Conservation (phyloP, 768 basidiomycete genomes). For the Mycena chlorophos region DNA sequence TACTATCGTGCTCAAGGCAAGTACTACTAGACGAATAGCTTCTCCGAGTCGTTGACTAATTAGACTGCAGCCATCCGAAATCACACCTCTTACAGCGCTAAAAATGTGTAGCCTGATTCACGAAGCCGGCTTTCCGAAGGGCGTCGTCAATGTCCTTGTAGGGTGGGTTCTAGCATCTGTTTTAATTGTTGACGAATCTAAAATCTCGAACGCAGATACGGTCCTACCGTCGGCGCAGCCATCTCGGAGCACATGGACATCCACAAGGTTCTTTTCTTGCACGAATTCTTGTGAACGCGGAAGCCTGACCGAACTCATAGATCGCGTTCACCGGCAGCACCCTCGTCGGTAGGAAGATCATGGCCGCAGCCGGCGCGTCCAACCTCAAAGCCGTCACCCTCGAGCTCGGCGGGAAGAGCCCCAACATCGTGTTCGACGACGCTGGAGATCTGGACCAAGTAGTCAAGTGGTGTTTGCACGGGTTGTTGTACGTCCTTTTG, state of each 20-base stretch:
- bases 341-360: slow-evolving; percentile 60
- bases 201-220: neutral
- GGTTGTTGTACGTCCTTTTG: slow-evolving; percentile 49
- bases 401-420: slow-evolving; percentile 74
- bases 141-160: slow-evolving; percentile 58
- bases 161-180: slow-evolving; percentile 46
- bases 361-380: slow-evolving; percentile 59
- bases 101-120: slow-evolving; percentile 42
- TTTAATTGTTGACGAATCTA: neutral
- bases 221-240: slow-evolving; percentile 50
- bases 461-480: slow-evolving; percentile 57
- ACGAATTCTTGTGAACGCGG: neutral
- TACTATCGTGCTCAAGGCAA: slow-evolving; percentile 45
- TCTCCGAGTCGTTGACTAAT: neutral
- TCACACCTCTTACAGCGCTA: slow-evolving; percentile 57
- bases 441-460: slow-evolving; percentile 64
- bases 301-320: too few relatives aligned
- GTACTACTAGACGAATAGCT: neutral
- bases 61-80: slow-evolving; percentile 60
- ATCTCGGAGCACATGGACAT: slow-evolving; percentile 55
- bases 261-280: slow-evolving; percentile 42
- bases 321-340: slow-evolving; percentile 76
- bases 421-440: slow-evolving; percentile 62
- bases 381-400: slow-evolving; percentile 73
- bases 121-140: slow-evolving; percentile 60